Conservation (phyloP, 2,329 filamentous ascomycete genomes). For the Daldinia sp. region DNA sequence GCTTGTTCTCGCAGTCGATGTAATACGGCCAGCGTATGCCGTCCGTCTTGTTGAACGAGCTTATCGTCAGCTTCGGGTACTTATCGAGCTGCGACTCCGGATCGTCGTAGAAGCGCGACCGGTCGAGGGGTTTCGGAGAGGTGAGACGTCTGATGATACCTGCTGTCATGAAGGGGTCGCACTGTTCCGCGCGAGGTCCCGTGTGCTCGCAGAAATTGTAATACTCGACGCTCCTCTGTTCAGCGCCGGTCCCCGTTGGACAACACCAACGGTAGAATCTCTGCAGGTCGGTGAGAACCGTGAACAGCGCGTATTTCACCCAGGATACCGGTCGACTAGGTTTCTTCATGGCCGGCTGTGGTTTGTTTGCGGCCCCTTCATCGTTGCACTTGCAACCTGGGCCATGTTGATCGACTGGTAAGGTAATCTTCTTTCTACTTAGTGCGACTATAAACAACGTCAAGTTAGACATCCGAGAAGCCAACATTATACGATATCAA, state of each 20-base stretch:
- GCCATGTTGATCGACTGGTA: not conserved
- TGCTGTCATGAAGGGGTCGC: no score
- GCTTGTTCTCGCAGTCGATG: not conserved
- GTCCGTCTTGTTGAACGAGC: not conserved
- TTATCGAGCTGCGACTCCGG: not conserved
- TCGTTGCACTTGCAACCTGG: not conserved
- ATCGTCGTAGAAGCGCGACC: not conserved
- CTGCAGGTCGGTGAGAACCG: not conserved
- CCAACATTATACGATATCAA: not conserved
- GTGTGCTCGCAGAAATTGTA: not conserved
- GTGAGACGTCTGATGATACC: not conserved
- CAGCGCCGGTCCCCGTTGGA: not conserved
- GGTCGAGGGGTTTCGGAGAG: not conserved
- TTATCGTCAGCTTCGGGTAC: not conserved
- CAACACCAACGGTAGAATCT: constrained; percentile 3
- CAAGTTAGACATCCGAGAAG: not conserved
- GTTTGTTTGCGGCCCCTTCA: not conserved
- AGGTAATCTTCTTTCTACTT: not conserved
- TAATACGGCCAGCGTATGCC: not conserved
- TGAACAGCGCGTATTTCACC: not conserved
- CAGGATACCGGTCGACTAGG: no score
- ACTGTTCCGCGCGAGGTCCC: not conserved
- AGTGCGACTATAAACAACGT: not conserved
- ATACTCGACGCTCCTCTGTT: not conserved
- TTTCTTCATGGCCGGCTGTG: no score